These are phyloP conservation scores for Lentinula sp. DNA, from an alignment of 768 basidiomycete species.

Conservation along the genomic window DNA sequence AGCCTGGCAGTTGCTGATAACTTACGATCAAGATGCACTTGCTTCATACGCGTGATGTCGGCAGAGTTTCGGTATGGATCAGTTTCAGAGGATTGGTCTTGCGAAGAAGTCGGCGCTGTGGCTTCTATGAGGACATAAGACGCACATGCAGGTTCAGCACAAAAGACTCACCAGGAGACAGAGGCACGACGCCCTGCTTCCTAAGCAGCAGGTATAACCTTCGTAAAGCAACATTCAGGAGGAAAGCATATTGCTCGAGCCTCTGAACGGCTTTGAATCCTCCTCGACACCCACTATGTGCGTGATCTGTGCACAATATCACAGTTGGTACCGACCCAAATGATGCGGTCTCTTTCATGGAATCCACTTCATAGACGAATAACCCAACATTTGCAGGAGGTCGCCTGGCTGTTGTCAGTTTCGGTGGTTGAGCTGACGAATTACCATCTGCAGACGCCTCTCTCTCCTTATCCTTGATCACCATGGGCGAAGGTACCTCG, in stretches of 20 bases:
- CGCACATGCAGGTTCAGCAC: constrained; percentile 4
- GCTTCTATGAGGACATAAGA: constrained; percentile 9
- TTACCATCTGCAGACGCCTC: constrained; percentile 22
- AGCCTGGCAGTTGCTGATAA: constrained; percentile 88
- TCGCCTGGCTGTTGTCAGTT: constrained; percentile 59
- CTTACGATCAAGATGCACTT: constrained; percentile 92
- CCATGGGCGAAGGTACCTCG: constrained; percentile 35
- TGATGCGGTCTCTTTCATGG: constrained; percentile 58
- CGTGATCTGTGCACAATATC: constrained; percentile 77
- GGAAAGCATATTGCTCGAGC: constrained; percentile 95
- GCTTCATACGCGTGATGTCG: constrained; percentile 93
- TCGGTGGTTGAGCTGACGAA: constrained; percentile 33
- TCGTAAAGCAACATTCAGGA: constrained; percentile 91
- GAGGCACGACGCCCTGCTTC: constrained; percentile 86
- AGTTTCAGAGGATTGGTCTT: constrained; percentile 29
- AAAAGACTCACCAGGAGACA: constrained; percentile 56
- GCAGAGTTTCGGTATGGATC: constrained; percentile 82
- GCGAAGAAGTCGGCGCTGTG: constrained; percentile 26
- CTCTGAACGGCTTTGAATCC: constrained; percentile 92
- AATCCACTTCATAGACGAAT: constrained; percentile 74
- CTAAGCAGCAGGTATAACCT: constrained; percentile 83
- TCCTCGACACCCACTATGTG: constrained; percentile 51
- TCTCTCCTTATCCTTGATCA: constrained; percentile 19
- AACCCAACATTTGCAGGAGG: constrained; percentile 75
- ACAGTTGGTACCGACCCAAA: constrained; percentile 70